phyloP scores from a whole-genome alignment of 1,284 basidiomycete genomes.

The Agroathelia rolfsii region DNA sequence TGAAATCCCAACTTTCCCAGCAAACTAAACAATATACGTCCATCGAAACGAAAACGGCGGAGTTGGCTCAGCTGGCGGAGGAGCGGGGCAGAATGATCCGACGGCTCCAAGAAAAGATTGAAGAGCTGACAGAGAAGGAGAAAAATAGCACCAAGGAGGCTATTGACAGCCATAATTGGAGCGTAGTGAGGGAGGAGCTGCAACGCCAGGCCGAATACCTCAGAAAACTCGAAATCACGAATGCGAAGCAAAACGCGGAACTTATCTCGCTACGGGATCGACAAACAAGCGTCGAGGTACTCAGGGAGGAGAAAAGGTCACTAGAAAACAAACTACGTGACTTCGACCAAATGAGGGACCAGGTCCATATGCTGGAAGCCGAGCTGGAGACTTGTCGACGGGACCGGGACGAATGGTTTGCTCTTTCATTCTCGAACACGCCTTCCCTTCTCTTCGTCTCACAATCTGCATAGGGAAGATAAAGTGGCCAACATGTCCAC shows the following conservation, averaged over 20 bases:
- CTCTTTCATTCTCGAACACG: constrained; percentile 4
- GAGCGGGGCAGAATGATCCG: constrained; percentile 31
- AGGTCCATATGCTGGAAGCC: constrained; percentile 46
- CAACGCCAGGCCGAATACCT: constrained; percentile 53
- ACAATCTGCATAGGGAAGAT: constrained; percentile 34
- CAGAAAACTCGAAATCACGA: constrained; percentile 52
- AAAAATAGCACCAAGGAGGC: constrained; percentile 14
- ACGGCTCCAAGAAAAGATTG: constrained; percentile 36
- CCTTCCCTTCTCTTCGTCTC: constrained; percentile 2
- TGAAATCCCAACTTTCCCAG: constrained; percentile 38
- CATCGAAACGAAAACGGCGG: constrained; percentile 35
- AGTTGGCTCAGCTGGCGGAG: constrained; percentile 29
- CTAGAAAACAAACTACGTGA: constrained; percentile 46
- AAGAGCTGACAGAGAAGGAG: constrained; percentile 26
- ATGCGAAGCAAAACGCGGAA: constrained; percentile 47
- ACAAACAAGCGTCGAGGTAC: constrained; percentile 52
- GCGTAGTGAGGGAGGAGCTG: constrained; percentile 51
- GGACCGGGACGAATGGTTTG: constrained; percentile 47
- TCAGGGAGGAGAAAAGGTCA: constrained; percentile 64
- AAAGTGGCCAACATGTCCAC: constrained; percentile 23
- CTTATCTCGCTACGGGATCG: constrained; percentile 42
- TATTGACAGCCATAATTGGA: constrained; percentile 40
- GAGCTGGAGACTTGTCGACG: constrained; percentile 48
- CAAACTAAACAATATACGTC: constrained; percentile 32
- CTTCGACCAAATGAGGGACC: constrained; percentile 47